These are phyloP conservation scores for Candida silvicultrix DNA, from an alignment of 805 yeast species.

Conservation along the genomic window DNA sequence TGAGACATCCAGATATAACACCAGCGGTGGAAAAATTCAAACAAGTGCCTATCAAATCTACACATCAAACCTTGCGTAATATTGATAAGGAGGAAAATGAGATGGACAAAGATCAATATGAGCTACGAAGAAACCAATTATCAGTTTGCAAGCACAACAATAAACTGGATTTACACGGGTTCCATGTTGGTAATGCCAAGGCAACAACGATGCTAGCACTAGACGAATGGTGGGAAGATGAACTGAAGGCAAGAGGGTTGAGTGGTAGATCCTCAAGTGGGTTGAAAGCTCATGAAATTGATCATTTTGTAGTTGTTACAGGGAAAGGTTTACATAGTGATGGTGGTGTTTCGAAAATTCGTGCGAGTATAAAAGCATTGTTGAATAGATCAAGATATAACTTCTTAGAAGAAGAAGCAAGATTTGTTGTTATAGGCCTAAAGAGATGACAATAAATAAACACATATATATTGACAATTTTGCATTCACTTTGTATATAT, in stretches of 20 bases:
- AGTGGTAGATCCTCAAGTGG: conserved; percentile 30
- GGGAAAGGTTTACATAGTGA: conserved; percentile 69
- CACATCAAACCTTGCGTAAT: too few species aligned
- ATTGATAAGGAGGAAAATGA: too few species aligned
- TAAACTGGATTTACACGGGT: conserved; percentile 52
- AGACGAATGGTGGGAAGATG: conserved; percentile 59
- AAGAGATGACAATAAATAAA: conserved; percentile 4
- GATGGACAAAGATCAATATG: too few species aligned
- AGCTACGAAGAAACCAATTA: conserved; percentile 8
- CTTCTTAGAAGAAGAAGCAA: conserved; percentile 41
- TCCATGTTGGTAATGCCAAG: conserved; percentile 41
- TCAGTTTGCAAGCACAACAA: conserved; percentile 12
- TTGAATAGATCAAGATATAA: conserved; percentile 33
- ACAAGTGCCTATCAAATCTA: too few species aligned
- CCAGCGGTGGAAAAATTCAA: too few species aligned
- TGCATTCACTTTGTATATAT: too few species aligned
- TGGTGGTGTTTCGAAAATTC: conserved; percentile 48
- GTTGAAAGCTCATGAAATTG: conserved; percentile 32
- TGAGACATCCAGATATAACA: too few species aligned
- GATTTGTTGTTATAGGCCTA: conserved; percentile 38
- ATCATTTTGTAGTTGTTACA: conserved; percentile 45
- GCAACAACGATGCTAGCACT: conserved; percentile 30
- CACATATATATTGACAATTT: too few species aligned
- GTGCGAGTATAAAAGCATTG: conserved; percentile 32
- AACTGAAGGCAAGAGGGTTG: conserved; percentile 35